phyloP scores from a whole-genome alignment of 192 early-diverging fungal genomes.

The Spinellus fusiger region DNA sequence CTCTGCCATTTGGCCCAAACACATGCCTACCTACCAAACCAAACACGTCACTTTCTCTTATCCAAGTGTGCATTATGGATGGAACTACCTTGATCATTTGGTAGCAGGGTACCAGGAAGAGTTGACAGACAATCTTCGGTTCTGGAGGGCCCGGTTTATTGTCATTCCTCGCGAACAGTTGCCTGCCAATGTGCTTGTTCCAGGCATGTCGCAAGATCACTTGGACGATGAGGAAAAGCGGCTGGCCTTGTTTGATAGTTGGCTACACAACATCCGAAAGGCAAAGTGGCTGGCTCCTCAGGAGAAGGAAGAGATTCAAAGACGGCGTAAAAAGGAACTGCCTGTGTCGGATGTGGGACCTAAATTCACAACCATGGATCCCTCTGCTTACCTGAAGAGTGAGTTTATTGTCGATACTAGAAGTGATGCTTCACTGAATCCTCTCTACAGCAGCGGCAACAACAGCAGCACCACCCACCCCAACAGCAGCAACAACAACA shows the following conservation, averaged over 20 bases:
- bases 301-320: constrained; percentile 31
- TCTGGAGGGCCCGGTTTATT: constrained; percentile 87
- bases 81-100: constrained; percentile 92
- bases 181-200: constrained; percentile 42
- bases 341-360: constrained; percentile 18
- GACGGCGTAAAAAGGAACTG: constrained; percentile 33
- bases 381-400: constrained; percentile 30
- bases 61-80: constrained; percentile 75
- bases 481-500: too few relatives aligned
- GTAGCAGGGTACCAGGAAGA: constrained; percentile 84
- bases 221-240: constrained; percentile 87
- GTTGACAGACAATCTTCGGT: constrained; percentile 70
- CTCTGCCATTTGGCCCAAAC: constrained; percentile 83
- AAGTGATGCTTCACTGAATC: too few relatives aligned
- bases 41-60: constrained; percentile 65
- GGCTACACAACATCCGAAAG: constrained; percentile 77
- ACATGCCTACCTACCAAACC: constrained; percentile 52
- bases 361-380: constrained; percentile 34
- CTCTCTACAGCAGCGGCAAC: too few relatives aligned
- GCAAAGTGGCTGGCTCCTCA: constrained; percentile 42
- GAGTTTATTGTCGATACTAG: constrained; percentile 18
- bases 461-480: too few relatives aligned
- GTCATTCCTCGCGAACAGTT: constrained; percentile 76
- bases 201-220: constrained; percentile 48
- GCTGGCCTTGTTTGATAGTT: constrained; percentile 78